A percentile compares a stretch with the other conserved stretches of the same genome.
Evolutionary conservation across 1,284 basidiomycete species (phyloP).

Genomic region (Rhodotorula sp.): DNA sequence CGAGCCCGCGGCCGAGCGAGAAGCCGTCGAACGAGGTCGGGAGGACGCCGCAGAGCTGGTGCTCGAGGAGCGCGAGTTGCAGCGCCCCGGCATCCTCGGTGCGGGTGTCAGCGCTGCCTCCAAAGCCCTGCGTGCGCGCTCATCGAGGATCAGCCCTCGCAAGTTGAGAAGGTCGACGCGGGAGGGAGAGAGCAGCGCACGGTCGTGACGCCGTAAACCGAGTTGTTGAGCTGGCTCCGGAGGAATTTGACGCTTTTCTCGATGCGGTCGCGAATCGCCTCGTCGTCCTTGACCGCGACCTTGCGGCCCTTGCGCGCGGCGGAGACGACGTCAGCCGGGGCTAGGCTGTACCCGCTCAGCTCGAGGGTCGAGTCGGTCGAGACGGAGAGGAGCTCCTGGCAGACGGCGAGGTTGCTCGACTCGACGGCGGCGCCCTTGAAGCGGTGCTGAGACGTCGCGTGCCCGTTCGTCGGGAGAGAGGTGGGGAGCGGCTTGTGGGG

Average conservation of each 20-base stretch:
- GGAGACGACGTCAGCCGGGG: constrained; percentile 71
- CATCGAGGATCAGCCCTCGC: background rate
- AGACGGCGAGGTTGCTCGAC: constrained; percentile 2
- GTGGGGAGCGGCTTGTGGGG: background rate
- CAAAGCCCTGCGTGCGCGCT: constrained; percentile 79
- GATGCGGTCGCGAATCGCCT: constrained; percentile 67
- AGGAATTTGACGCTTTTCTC: constrained; percentile 52
- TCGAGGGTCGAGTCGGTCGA: constrained; percentile 54
- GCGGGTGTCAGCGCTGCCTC: constrained; percentile 69
- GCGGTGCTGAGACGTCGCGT: background rate
- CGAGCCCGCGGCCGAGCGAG: constrained; percentile 54
- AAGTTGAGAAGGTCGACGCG: constrained; percentile 13
- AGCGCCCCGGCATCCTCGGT: constrained; percentile 63
- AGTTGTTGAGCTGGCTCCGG: constrained; percentile 26
- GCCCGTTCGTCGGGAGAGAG: background rate
- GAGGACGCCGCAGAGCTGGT: constrained; percentile 63
- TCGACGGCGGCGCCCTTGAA: background rate
- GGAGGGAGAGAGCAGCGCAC: background rate
- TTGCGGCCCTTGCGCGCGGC: constrained; percentile 64
- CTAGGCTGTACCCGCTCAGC: constrained; percentile 68
- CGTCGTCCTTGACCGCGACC: constrained; percentile 52
- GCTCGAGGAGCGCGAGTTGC: constrained; percentile 65
- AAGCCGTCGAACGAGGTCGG: constrained; percentile 61
- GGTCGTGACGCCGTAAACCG: constrained; percentile 6
- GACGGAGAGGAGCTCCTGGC: constrained; percentile 11